Evolutionary conservation across 2,329 filamentous ascomycete genomes (phyloP), one percentile per base, ranked within the genome.

Genomic region (Xylariaceae sp.): DNA sequence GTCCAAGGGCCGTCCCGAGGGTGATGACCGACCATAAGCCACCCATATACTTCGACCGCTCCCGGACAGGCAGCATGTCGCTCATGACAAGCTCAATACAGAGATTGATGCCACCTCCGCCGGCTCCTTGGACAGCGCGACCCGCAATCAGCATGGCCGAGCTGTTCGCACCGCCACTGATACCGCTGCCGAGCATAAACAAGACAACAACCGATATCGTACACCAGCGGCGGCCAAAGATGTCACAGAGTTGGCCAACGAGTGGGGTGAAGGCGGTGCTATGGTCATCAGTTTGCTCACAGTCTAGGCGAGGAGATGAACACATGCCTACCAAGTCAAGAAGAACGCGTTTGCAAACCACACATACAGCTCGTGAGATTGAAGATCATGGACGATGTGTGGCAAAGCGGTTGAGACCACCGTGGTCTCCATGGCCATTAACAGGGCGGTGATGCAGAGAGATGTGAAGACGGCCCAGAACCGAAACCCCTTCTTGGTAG

Each of bases 1-100:
- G 56, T 1, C 55, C 64, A 3, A 64, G 22, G 1, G 51, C 49
- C 9, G 55, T 56, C 0, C 60, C 66, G 4, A 68, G 35, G 4
- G 51, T 54, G 40, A 52, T 55, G 1, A 56, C 43, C 9, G 54
- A 40, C n/a, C 62, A 42, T 2, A 66, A 45, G 2, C 64, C 45
- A 1, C 52, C 57, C n/a, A 65, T 48, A 34, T 64, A 73, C 6
- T 63, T 62, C 1, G 65, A 65, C 32, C 73, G 57, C 42, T 73
- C 59, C 3, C 65, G 56, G 7, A 76, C 54, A 0, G 72, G 69
- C 0, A 76, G 63, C 3, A 77, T 50, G 39, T 77, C 74, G 36
- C 63, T 68, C 9, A 72, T 57, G 12, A 78, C 64, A 30, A 74
- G 61, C 18, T 75, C 67, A 2, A 65, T 54, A 1, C 76, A 55